Base-by-base conservation (phyloP, 2,329 filamentous ascomycete species). In the Fusarium sterilihyphosum region DNA sequence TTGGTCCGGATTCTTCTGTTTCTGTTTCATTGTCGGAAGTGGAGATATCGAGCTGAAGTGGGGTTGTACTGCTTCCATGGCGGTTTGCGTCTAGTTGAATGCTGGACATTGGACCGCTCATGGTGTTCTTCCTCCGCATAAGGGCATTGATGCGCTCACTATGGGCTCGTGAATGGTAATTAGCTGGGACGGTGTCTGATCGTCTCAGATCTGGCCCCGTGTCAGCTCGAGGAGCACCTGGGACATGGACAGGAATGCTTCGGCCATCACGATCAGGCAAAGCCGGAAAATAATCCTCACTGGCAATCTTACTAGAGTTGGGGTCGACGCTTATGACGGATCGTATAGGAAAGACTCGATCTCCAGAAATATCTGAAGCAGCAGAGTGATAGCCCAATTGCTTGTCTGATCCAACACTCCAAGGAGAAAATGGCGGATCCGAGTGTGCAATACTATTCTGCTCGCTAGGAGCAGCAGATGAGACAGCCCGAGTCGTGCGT, bases 281-380 rank as follows among this genome's bases (percentile, higher is more conserved):
- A 49, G 81, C 78, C 13, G 81, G 74, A 57, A 84, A 83, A 67
- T 83, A 83, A n/a, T 84, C 83, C 17, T 86, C 84, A 52, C 75
- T 78, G 10, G 81, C 77, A 70, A 78, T 86, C 84, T 83, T 81
- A 58, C 74, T 75, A 22, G 81, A 82, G n/a, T 67, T 62, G 12
- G 89, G 89, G 75, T 93, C 91, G 46, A 95, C 89, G 12, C 90
- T 93, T 31, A 96, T 86, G 49, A 94, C 91, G n/a, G 93, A 95
- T 56, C 93, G 90, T 38, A 96, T 93, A n/a, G 93, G 93, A 65
- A 93, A 96, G 10, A 96, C 92, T 62, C 92, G 88, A 77, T 95
- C 87, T 38, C 81, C 80, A 35, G 82, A 83, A 31, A 81, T 79
- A 61, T 84, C 83, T n/a, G 83, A 83, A 53, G 77, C 73, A 17